phyloP scores from a whole-genome alignment of 257 asterid genomes.

The Rehmannia glutinosa region DNA sequence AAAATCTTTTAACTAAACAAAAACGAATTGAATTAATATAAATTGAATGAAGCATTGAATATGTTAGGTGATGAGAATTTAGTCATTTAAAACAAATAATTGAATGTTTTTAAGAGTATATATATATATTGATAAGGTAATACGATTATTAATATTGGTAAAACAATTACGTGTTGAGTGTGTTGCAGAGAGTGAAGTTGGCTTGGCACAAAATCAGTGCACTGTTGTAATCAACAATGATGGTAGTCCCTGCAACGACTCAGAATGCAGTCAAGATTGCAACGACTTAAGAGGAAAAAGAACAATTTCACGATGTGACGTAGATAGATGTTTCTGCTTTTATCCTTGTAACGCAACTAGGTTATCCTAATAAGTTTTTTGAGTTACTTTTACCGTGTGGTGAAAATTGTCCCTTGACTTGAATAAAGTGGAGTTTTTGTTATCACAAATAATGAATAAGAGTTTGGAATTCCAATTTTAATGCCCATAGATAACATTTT shows the following conservation, averaged over 20 bases:
- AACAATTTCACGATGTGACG: background rate
- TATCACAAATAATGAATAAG: no score
- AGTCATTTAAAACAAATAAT: no score
- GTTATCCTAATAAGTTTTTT: background rate
- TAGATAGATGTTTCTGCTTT: conserved; percentile 1
- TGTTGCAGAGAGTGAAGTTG: background rate
- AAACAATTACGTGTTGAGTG: background rate
- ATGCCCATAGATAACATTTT: no score
- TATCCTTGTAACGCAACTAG: background rate
- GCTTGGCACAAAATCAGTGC: background rate
- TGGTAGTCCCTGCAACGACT: background rate
- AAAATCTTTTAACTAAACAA: no score
- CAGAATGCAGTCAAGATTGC: background rate
- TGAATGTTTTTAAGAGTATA: no score
- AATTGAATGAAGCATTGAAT: no score
- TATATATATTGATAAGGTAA: no score
- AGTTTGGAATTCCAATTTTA: no score
- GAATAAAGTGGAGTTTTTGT: background rate
- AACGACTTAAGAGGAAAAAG: background rate
- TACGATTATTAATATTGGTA: no score
- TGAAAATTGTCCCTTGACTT: background rate
- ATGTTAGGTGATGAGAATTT: no score
- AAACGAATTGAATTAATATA: no score
- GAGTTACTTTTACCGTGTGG: background rate
- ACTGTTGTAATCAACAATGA: background rate